Evolutionary conservation across 139 green algal species (phyloP), one percentile per base, ranked within the genome.

Genomic region (Chlorella ohadii): DNA sequence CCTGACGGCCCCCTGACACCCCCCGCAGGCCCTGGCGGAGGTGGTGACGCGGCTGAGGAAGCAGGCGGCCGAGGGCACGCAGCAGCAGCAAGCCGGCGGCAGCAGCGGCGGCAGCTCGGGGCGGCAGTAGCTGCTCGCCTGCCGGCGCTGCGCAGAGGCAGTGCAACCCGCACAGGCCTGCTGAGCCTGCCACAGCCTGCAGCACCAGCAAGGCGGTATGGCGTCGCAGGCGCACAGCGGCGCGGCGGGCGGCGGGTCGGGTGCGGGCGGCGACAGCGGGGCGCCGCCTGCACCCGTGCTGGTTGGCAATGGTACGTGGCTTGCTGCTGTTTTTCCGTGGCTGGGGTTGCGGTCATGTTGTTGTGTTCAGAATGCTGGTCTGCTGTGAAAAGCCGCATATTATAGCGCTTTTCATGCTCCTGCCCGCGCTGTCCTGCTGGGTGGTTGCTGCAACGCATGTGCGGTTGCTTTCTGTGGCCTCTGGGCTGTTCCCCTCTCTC

Each of bases 1-100:
- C 36, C 27, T n/a, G 33, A 19, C 44, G 20, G 15, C 25, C 39
- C 39, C 20, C 17, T 17, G 44, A 51, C 44, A 9, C 44, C 44
- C 44, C 44, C 36, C 67, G 47, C 88, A 92, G 84, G 94, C 94
- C 0, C 86, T 97, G 28, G 94, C 93, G 39, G 86, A 88, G 6
- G 89, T 95, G 13, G 91, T 97, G 6, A 89, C 87, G 56, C 90
- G 95, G 59, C 84, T 97, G 13, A 87, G 91, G 16, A 76, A 89
- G 6, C 89, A 95, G 71, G 93, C 90, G 55, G 87, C 90, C 44
- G 36, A 59, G 23, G 63, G 39, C 11, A n/a, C 51, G 78, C 78
- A 64, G 56, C 79, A 91, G 36, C 65, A 83, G 87, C 41, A 31
- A 47, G 67, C 34, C 13, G 67, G 23, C 51, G 51, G 36, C 36